phyloP scores from a whole-genome alignment of 805 yeast genomes.

The Candida ascalaphidarum region DNA sequence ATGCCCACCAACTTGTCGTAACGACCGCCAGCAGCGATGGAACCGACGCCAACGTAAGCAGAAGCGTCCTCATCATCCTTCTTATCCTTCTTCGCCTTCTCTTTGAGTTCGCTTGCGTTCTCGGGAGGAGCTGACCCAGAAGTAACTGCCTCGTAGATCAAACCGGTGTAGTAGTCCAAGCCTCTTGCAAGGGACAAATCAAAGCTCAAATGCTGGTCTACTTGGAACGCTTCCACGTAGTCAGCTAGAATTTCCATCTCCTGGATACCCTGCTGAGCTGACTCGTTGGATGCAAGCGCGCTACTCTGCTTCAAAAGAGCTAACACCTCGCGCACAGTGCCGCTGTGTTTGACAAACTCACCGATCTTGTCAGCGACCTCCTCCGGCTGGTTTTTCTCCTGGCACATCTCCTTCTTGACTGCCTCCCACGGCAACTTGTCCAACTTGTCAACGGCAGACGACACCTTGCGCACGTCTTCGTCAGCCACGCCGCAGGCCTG shows the following conservation, averaged over 20 bases:
- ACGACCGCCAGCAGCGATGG: slow-evolving; percentile 98
- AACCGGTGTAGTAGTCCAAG: slow-evolving; percentile 93
- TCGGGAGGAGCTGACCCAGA: slow-evolving; percentile 92
- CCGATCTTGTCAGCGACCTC: slow-evolving; percentile 93
- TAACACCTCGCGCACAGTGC: slow-evolving; percentile 60
- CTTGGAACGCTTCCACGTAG: slow-evolving; percentile 78
- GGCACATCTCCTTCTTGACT: slow-evolving; percentile 86
- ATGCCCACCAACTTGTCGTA: slow-evolving; percentile 94
- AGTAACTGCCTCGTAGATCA: slow-evolving; percentile 95
- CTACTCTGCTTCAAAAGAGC: slow-evolving; percentile 49
- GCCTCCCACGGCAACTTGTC: slow-evolving; percentile 95
- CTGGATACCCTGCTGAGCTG: slow-evolving; percentile 71
- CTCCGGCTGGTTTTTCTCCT: slow-evolving; percentile 82
- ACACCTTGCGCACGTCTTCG: slow-evolving; percentile 87
- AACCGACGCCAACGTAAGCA: slow-evolving; percentile 95
- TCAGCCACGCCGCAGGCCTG: slow-evolving; percentile 90
- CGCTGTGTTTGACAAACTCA: slow-evolving; percentile 78
- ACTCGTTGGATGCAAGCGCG: slow-evolving; percentile 49
- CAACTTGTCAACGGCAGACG: slow-evolving; percentile 93
- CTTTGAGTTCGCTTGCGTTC: slow-evolving; percentile 62
- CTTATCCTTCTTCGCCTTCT: slow-evolving; percentile 17
- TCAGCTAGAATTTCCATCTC: slow-evolving; percentile 73
- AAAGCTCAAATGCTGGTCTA: slow-evolving; percentile 60
- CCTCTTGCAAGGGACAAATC: slow-evolving; percentile 97
- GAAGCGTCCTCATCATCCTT: slow-evolving; percentile 79